phyloP scores from a whole-genome alignment of 768 basidiomycete species.

The Trametes cubensis region DNA sequence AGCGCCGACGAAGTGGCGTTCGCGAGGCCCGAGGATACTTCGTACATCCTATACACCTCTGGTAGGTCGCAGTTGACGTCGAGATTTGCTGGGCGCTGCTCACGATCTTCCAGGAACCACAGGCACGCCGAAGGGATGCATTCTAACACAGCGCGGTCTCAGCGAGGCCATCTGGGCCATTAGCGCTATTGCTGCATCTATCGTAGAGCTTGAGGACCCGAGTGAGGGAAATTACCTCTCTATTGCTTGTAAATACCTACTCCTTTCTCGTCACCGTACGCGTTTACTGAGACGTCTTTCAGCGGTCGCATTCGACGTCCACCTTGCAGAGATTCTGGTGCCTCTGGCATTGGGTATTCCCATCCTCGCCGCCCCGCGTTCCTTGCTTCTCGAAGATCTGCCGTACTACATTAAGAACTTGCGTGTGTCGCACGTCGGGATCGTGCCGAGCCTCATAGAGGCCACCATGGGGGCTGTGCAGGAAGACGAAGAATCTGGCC shows the following conservation, averaged over 20 bases:
- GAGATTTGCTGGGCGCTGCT: not conserved
- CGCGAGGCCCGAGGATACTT: slow-evolving; percentile 37
- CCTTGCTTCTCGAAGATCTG: slow-evolving; percentile 44
- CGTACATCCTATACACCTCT: slow-evolving; percentile 55
- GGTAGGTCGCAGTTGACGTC: slow-evolving; percentile 33
- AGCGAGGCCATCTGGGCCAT: slow-evolving; percentile 37
- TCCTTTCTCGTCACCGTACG: not conserved
- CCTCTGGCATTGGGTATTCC: slow-evolving; percentile 48
- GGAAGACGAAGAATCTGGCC: slow-evolving; percentile 33
- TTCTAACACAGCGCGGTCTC: slow-evolving; percentile 42
- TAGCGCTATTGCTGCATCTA: slow-evolving; percentile 27
- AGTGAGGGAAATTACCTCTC: slow-evolving; percentile 30
- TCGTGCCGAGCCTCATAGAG: slow-evolving; percentile 56
- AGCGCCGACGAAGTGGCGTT: slow-evolving; percentile 32
- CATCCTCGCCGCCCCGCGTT: slow-evolving; percentile 45
- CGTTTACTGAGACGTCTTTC: not conserved
- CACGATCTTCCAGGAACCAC: slow-evolving; percentile 45
- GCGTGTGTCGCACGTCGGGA: slow-evolving; percentile 51
- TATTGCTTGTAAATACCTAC: slow-evolving; percentile 45
- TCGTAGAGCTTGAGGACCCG: slow-evolving; percentile 27
- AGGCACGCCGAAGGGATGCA: slow-evolving; percentile 54
- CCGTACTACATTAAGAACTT: slow-evolving; percentile 43
- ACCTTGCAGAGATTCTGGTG: slow-evolving; percentile 48
- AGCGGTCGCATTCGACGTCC: slow-evolving; percentile 59
- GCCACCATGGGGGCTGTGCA: slow-evolving; percentile 43